These are phyloP conservation scores for Aspergillus carlsbadensis DNA, from an alignment of 495 filamentous ascomycete species.

Conservation along the genomic window DNA sequence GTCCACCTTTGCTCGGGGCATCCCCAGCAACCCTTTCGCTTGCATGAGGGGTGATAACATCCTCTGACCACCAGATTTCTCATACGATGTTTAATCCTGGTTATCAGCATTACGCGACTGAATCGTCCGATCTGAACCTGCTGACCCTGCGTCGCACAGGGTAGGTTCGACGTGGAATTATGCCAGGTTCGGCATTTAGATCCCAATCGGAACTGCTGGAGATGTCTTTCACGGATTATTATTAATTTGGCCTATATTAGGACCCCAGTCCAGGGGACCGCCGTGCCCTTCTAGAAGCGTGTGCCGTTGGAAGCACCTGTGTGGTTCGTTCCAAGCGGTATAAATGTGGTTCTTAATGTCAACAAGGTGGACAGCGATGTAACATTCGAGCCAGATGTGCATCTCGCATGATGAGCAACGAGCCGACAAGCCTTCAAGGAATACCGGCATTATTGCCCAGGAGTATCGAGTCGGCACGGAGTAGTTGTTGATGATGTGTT, in stretches of 20 bases:
- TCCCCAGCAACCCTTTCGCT: neutral
- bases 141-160: conserved; percentile 4
- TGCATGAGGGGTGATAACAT: conserved; percentile 5
- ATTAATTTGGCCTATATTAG: conserved; percentile 1
- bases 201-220: conserved; percentile 2
- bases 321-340: conserved; percentile 3
- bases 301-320: conserved; percentile 5
- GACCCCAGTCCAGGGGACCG: neutral
- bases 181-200: neutral
- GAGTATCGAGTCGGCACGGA: too few relatives aligned
- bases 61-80: neutral
- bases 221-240: neutral
- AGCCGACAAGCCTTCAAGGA: too few relatives aligned
- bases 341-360: neutral
- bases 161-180: neutral
- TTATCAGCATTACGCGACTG: conserved; percentile 20
- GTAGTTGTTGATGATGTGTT: neutral
- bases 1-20: neutral
- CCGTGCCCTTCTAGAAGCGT: conserved; percentile 13
- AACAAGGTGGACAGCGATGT: neutral
- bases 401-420: neutral
- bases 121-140: conserved; percentile 17
- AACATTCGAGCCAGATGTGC: neutral
- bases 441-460: too few relatives aligned
- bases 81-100: conserved; percentile 10